Evolutionary conservation across 148 eudicot genomes (phyloP).

Genomic region (Silene latifolia): DNA sequence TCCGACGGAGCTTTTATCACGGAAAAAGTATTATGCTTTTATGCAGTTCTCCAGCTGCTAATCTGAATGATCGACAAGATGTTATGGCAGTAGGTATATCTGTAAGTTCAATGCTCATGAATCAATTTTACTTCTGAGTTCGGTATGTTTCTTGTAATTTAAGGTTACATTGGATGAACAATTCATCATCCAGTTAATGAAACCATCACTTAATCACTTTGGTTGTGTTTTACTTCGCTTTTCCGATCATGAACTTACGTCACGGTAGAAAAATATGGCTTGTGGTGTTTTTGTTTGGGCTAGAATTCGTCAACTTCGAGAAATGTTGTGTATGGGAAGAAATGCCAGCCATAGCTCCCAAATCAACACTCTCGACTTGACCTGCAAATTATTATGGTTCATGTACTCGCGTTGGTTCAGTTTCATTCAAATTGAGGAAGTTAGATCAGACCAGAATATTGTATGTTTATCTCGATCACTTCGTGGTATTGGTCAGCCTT

Average conservation of each 20-base stretch:
- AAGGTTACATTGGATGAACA: background rate
- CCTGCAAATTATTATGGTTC: too few relatives aligned
- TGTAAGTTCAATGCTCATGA: background rate
- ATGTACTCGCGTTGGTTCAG: too few relatives aligned
- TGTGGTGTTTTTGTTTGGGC: too few relatives aligned
- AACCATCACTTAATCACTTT: background rate
- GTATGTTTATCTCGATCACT: too few relatives aligned
- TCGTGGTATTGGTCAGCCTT: too few relatives aligned
- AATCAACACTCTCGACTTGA: too few relatives aligned
- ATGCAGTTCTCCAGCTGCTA: background rate
- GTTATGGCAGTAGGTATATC: background rate
- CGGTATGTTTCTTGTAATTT: slow-evolving; percentile 9
- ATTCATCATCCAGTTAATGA: background rate
- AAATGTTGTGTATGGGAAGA: too few relatives aligned
- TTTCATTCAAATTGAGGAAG: too few relatives aligned
- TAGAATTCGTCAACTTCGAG: too few relatives aligned
- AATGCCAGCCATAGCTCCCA: too few relatives aligned
- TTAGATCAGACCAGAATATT: too few relatives aligned
- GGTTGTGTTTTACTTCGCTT: background rate
- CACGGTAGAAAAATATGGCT: too few relatives aligned
- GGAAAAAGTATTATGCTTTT: background rate
- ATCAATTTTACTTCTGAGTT: background rate
- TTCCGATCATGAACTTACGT: background rate
- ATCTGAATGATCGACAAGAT: background rate
- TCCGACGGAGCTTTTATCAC: background rate